Evolutionary conservation across 208 protist genomes (phyloP).

Genomic region (Blastocrithidia nonstop): DNA sequence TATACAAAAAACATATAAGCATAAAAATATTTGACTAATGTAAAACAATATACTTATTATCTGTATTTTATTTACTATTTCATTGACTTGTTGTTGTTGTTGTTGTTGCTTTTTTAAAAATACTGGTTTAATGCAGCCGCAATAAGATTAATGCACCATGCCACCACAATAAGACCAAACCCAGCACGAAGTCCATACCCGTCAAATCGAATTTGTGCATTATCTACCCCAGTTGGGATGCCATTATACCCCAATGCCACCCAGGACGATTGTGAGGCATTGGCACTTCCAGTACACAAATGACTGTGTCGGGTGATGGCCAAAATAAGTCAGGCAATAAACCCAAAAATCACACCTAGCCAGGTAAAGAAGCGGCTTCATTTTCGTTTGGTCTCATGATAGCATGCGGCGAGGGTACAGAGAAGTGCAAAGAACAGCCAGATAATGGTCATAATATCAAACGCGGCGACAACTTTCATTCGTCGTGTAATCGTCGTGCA

Average conservation of each 20-base stretch:
- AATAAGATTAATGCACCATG: conserved; percentile 13
- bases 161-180: conserved; percentile 16
- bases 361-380: conserved; percentile 10
- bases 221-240: conserved; percentile 18
- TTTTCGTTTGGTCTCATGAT: conserved; percentile 6
- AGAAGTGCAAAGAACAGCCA: conserved; percentile 23
- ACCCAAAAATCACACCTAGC: conserved; percentile 10
- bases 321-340: conserved; percentile 18
- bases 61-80: too few relatives aligned
- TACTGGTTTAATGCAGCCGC: too few relatives aligned
- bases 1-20: too few relatives aligned
- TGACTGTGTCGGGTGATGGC: conserved; percentile 8
- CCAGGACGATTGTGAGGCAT: conserved; percentile 15
- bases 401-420: conserved; percentile 14
- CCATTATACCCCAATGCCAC: conserved; percentile 24
- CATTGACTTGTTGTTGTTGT: too few relatives aligned
- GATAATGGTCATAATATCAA: conserved; percentile 26
- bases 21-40: too few relatives aligned
- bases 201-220: conserved; percentile 14
- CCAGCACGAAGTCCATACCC: conserved; percentile 16
- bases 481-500: conserved; percentile 20
- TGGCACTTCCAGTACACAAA: conserved; percentile 14
- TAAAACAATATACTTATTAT: too few relatives aligned
- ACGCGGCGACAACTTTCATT: conserved; percentile 28
- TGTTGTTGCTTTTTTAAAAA: too few relatives aligned